Evolutionary conservation across 2,329 filamentous ascomycete genomes (phyloP), one percentile per base, ranked within the genome.

Genomic region (Exophiala oligosperma): DNA sequence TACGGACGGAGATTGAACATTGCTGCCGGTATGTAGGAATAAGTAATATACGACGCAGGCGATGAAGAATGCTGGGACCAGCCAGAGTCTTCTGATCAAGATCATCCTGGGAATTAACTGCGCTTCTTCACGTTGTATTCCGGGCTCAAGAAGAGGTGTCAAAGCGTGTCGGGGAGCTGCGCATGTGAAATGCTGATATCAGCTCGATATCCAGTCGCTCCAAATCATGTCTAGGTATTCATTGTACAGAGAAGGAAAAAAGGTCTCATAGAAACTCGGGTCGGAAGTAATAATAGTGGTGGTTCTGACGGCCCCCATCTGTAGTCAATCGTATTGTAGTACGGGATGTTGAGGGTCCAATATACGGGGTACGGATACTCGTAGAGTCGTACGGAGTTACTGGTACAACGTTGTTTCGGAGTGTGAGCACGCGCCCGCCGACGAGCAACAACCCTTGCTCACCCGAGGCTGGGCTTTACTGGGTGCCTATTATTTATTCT

Each of bases 51-150:
- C 23, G 12, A 64, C 2, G 26, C 57, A 47, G 35, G 59, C 38
- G 21, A 68, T 32, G 48, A 63, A 54, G 37, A 65, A 48, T 7
- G 60, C 60, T 46, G 64, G 63, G 32, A 63, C 38, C 26, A 67
- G 59, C 66, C 64, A 68, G 29, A 59, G 44, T 48, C 63, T 54
- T 52, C 62, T 50, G 48, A 64, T 62, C 12, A 60, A 49, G 14
- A 63, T 53, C 66, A 67, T 68, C 32, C 41, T 51, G 46, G 24
- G 17, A 17, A 17, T 17, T 17, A 49, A 28, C n/a, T 9, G 40
- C 26, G 23, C 17, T 17, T 17, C 17, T 17, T 17, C 17, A 17
- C 17, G 32, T 35, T 35, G 32, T 35, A 35, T 9, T 8, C 32
- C 2, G 4, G 9, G 44, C 21, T 7, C 12, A 23, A 21, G 49